A percentile compares a stretch with the other conserved stretches of the same genome.
These are phyloP conservation scores for Pleoardoris graminearum DNA, from an alignment of 2,329 filamentous ascomycete genomes.

Conservation along the genomic window DNA sequence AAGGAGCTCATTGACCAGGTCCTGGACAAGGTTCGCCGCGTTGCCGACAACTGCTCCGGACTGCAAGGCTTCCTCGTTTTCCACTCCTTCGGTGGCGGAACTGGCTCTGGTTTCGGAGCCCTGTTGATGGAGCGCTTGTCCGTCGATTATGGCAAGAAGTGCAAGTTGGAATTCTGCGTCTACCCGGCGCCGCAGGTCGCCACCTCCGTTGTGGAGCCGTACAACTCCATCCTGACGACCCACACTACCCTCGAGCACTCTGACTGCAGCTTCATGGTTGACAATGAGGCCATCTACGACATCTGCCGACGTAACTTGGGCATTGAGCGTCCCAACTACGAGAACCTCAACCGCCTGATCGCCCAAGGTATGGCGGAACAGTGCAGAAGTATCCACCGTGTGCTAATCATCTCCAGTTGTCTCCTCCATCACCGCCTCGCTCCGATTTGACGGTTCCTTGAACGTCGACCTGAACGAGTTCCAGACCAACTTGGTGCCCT, in stretches of 20 bases:
- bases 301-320: slow-evolving; percentile 98
- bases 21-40: slow-evolving; percentile 94
- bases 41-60: slow-evolving; percentile 94
- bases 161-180: slow-evolving; percentile 99
- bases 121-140: slow-evolving; percentile 98
- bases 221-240: slow-evolving; percentile 99
- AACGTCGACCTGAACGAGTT: slow-evolving; percentile 99
- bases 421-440: slow-evolving; percentile 96
- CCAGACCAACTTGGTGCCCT: slow-evolving; percentile 99
- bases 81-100: slow-evolving; percentile 99
- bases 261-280: slow-evolving; percentile 99
- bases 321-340: slow-evolving; percentile 95
- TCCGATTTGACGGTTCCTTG: slow-evolving; percentile 96
- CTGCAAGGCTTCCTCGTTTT: slow-evolving; percentile 99
- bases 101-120: slow-evolving; percentile 96
- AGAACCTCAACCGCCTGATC: slow-evolving; percentile 98
- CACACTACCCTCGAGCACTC: slow-evolving; percentile 99
- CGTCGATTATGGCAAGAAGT: slow-evolving; percentile 99
- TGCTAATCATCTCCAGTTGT: slow-evolving; percentile 67
- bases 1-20: slow-evolving; percentile 99
- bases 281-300: slow-evolving; percentile 99
- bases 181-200: slow-evolving; percentile 97
- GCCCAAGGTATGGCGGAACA: slow-evolving; percentile 73
- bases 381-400: not conserved
- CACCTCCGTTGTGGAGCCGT: slow-evolving; percentile 97